Conservation (phyloP, 306 rosid genomes). For the Inga oerstediana region DNA sequence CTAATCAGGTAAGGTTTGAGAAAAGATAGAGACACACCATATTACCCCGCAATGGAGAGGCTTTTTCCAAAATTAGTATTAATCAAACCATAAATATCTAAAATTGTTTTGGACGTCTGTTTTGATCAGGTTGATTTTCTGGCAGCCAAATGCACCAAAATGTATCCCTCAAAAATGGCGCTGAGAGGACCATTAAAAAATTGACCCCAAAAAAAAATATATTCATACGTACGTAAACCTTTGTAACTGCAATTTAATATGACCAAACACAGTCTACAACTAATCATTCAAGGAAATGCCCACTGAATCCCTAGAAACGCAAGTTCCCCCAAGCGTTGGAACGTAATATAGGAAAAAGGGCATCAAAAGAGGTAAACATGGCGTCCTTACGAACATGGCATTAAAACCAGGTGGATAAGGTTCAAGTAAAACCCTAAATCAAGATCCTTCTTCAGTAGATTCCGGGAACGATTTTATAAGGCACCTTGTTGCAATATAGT, state of each 20-base stretch:
- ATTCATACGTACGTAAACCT: background rate
- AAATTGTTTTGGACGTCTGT: background rate
- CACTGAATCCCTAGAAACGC: background rate
- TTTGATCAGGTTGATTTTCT: background rate
- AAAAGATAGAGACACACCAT: no score
- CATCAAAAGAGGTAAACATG: conserved; percentile 22
- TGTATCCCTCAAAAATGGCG: background rate
- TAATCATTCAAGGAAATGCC: background rate
- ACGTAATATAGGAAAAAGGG: background rate
- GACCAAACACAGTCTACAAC: background rate
- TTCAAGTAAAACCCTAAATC: conserved; percentile 15
- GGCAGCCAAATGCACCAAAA: background rate
- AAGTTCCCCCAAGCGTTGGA: background rate
- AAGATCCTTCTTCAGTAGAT: conserved; percentile 52
- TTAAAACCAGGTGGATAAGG: conserved; percentile 1
- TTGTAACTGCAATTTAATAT: background rate
- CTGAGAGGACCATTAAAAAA: background rate
- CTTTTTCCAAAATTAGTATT: background rate
- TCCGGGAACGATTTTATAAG: conserved; percentile 82
- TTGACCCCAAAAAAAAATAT: background rate
- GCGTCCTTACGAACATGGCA: conserved; percentile 23
- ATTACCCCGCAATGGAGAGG: no score
- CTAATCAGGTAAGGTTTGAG: rapidly evolving
- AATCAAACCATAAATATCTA: background rate
- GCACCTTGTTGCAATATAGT: conserved; percentile 78